phyloP scores from a whole-genome alignment of 75 land plant species.

The Sequoia sempervirens region DNA sequence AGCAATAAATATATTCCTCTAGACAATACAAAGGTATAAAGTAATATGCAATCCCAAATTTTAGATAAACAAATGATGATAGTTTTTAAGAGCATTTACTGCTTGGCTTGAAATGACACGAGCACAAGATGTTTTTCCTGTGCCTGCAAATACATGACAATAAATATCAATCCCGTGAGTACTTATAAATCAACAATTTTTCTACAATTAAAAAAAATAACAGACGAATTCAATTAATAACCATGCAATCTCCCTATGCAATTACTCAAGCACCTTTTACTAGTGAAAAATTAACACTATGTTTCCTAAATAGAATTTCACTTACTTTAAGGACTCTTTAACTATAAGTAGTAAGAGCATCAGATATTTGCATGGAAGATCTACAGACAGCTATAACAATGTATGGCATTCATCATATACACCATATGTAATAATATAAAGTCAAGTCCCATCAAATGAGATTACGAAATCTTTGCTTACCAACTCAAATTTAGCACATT shows the following conservation, averaged over 20 bases:
- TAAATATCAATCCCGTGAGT: neutral
- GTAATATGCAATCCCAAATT: neutral
- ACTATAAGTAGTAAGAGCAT: neutral
- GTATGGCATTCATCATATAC: neutral
- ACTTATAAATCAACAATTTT: neutral
- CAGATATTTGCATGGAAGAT: neutral
- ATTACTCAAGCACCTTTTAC: neutral
- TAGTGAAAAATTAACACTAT: neutral
- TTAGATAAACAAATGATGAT: neutral
- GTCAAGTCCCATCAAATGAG: neutral
- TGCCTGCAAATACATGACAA: constrained; percentile 49
- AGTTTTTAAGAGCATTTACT: constrained; percentile 30
- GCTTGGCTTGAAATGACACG: constrained; percentile 94
- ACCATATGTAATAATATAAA: neutral
- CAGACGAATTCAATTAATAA: neutral
- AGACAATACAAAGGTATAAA: neutral
- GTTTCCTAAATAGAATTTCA: neutral
- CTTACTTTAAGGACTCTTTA: neutral
- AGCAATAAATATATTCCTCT: neutral
- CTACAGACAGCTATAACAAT: neutral
- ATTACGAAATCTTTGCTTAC: neutral
- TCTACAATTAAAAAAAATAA: neutral
- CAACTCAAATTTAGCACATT: neutral
- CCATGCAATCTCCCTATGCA: neutral
- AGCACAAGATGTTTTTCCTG: constrained; percentile 99